phyloP scores from a whole-genome alignment of 202 grass and related monocot genomes.

The Bolboschoenoplectus hybrid region DNA sequence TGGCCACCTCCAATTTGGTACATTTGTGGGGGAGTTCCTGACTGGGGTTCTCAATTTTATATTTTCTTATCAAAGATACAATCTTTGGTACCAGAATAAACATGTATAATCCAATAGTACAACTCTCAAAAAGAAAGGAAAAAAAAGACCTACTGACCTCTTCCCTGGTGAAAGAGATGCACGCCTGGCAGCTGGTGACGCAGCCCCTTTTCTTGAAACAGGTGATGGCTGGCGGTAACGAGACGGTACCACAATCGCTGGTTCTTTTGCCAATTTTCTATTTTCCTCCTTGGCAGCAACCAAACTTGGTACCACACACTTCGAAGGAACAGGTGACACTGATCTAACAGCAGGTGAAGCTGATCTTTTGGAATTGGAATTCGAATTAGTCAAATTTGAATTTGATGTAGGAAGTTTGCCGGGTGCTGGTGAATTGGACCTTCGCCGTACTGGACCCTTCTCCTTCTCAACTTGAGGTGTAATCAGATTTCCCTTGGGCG shows the following conservation, averaged over 20 bases:
- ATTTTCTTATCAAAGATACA: neutral
- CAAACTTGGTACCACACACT: constrained; percentile 76
- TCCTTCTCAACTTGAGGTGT: neutral
- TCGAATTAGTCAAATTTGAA: constrained; percentile 14
- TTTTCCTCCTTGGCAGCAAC: constrained; percentile 80
- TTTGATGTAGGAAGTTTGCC: constrained; percentile 18
- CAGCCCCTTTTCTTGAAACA: constrained; percentile 41
- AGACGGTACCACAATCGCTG: constrained; percentile 76
- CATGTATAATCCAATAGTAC: neutral
- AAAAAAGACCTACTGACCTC: constrained; percentile 18
- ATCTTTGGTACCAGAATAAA: neutral
- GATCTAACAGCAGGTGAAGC: constrained; percentile 42
- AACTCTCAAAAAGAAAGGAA: neutral
- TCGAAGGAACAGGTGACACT: constrained; percentile 69
- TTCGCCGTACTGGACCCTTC: constrained; percentile 1
- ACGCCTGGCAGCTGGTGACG: constrained; percentile 53
- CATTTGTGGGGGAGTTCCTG: neutral
- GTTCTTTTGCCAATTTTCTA: constrained; percentile 54
- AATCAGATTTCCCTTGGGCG: constrained; percentile 29
- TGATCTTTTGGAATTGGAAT: constrained; percentile 18
- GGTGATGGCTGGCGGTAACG: constrained; percentile 81
- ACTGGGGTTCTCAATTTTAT: neutral
- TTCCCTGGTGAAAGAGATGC: constrained; percentile 60
- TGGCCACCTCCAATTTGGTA: neutral
- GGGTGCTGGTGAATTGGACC: constrained; percentile 27